Base-by-base conservation (phyloP, 129 eudicot species). In the Pseudognaphalium luteoalbum region DNA sequence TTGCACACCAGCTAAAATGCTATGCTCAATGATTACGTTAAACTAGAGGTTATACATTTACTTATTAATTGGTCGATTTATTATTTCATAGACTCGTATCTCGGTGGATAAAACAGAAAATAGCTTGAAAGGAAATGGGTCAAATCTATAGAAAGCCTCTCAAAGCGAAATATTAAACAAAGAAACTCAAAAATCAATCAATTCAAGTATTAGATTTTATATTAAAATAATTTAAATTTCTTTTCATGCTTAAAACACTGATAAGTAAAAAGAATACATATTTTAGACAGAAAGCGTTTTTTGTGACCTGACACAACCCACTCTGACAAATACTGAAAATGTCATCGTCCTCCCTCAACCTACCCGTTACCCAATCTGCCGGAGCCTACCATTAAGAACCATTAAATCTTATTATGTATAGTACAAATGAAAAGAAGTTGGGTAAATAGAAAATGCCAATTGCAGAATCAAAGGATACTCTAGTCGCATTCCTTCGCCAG, bases 401-500 rank as follows among this genome's bases (percentile, higher is more conserved):
- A 7, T 3, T 19, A n/a, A 21, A 6, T 1, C 20, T 57, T 57
- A n/a, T 16, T 56, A 14, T 21, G 22, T 19, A 57, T 57, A 12
- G 12, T 20, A 56, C 0, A 57, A 32, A 62, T 15, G 50, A 28
- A 68, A 74, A 25, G 22, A 70, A 15, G 70, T 50, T 32, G 21
- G 44, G 44, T 19, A 9, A 66, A 37, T 29, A 3, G 35, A 32
- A 21, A n/a, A 19, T 50, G n/a, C 61, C 29, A 81, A 21, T 4
- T 50, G 41, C 25, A 52, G 25, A 25, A 21, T 44, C 11, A 82
- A 94, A 93, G 97, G 98, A 94, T 94, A 94, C 99, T 94, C 99
- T 42, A 94, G 70, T 22, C 99, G 86, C 97, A 94, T 88, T 73
- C 97, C 97, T 68, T 94, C 97, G 8, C 93, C 89, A 54, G 92